Evolutionary conservation across 2,329 filamentous ascomycete genomes (phyloP).

Genomic region (Volutella citrinella): DNA sequence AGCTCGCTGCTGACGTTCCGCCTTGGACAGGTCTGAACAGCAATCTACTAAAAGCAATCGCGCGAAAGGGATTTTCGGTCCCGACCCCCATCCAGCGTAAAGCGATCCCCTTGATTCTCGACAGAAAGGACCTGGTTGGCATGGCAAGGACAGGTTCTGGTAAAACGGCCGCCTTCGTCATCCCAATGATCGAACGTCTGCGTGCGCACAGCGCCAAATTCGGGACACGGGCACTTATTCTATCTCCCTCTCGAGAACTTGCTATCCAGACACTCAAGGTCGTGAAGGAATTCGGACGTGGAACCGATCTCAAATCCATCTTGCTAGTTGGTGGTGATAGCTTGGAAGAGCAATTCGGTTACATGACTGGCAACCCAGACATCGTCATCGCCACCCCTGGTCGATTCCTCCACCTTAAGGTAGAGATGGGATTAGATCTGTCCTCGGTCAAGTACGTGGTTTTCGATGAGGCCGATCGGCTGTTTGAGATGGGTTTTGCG

Average conservation of each 20-base stretch:
- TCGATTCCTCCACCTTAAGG: slow-evolving; percentile 92
- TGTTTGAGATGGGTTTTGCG: slow-evolving; percentile 99
- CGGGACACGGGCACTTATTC: slow-evolving; percentile 79
- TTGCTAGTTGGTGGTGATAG: slow-evolving; percentile 93
- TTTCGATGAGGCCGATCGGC: slow-evolving; percentile 93
- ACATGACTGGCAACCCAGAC: slow-evolving; percentile 92
- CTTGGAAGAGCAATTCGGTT: slow-evolving; percentile 88
- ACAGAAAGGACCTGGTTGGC: slow-evolving; percentile 92
- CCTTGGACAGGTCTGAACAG: slow-evolving; percentile 64
- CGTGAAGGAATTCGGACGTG: slow-evolving; percentile 87
- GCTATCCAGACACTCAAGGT: slow-evolving; percentile 95
- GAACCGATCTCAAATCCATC: slow-evolving; percentile 88
- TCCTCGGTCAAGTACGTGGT: slow-evolving; percentile 91
- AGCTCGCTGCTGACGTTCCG: no score
- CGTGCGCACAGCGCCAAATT: slow-evolving; percentile 85
- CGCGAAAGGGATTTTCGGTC: slow-evolving; percentile 90
- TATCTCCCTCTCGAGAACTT: slow-evolving; percentile 91
- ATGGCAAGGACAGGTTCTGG: slow-evolving; percentile 99
- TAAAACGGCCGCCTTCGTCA: slow-evolving; percentile 97
- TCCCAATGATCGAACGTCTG: slow-evolving; percentile 94
- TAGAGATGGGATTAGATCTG: slow-evolving; percentile 92
- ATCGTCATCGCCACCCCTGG: slow-evolving; percentile 97
- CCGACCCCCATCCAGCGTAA: slow-evolving; percentile 98
- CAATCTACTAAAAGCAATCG: slow-evolving; percentile 84
- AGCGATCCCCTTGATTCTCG: slow-evolving; percentile 86